These are phyloP conservation scores for Euphorbia pulcherrima DNA, from an alignment of 345 rosid genomes.

Conservation along the genomic window DNA sequence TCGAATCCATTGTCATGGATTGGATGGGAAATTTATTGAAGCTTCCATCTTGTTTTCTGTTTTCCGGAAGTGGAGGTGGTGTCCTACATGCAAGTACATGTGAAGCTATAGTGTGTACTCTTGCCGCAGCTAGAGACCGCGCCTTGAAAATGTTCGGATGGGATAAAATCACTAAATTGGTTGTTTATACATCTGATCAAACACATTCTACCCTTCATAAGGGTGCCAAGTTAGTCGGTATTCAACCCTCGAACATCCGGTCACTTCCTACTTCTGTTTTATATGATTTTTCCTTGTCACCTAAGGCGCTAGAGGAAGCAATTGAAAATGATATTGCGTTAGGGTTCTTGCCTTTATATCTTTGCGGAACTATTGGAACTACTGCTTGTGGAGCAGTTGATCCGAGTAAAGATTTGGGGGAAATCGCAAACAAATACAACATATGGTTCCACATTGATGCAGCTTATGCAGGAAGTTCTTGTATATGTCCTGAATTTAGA, in stretches of 20 bases:
- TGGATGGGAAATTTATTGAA: constrained; percentile 28
- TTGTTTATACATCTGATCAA: too few relatives aligned
- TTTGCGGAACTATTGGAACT: too few relatives aligned
- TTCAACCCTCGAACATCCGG: constrained; percentile 17
- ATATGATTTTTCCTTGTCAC: constrained; percentile 23
- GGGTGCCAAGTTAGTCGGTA: too few relatives aligned
- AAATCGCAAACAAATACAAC: constrained; percentile 18
- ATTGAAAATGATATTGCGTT: constrained; percentile 19
- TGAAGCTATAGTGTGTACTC: constrained; percentile 16
- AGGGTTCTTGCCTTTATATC: too few relatives aligned
- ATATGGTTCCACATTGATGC: constrained; percentile 37
- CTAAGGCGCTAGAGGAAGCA: constrained; percentile 2
- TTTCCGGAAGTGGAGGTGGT: too few relatives aligned
- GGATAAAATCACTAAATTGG: too few relatives aligned
- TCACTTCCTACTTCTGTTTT: constrained; percentile 18
- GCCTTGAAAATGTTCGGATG: constrained; percentile 3
- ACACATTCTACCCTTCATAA: too few relatives aligned
- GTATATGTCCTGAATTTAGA: too few relatives aligned
- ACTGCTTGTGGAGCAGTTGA: constrained; percentile 33
- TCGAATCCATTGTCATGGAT: constrained; percentile 28
- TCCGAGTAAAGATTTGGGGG: constrained; percentile 7
- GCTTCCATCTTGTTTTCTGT: constrained; percentile 16
- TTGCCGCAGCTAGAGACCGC: constrained; percentile 22
- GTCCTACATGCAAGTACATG: too few relatives aligned
- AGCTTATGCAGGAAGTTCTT: too few relatives aligned